Evolutionary conservation across 352 stramenopile genomes (phyloP), one percentile per base, ranked within the genome.

Genomic region (Globisporangium splendens): DNA sequence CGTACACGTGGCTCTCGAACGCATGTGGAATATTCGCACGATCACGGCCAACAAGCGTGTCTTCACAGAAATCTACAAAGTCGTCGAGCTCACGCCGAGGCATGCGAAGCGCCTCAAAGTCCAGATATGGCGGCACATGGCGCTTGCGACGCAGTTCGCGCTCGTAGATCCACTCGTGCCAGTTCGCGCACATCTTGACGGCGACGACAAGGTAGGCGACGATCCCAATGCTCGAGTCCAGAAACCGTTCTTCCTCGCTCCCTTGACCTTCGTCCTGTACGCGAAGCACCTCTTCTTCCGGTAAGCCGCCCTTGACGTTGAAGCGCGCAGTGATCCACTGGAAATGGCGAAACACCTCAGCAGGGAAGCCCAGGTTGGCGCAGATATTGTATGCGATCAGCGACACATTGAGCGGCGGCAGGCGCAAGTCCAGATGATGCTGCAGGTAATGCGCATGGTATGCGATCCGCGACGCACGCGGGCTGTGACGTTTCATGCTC

Each of bases 161-260:
- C 47, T 92, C 72, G 52, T 90, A 93, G 50, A 89, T 73, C 83
- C 81, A 95, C 51, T 91, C 76, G 58, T 85, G 77, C 85, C 85
- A 95, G 50, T 87, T 85, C 0, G 75, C 80, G 57, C 77, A 89
- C 64, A 95, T 70, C 43, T 78, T 81, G 44, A 93, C 66, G 2
- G 85, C 83, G 1, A 83, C 79, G 0, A 83, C 65, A 31, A 95
- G 46, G 22, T 86, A 76, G 8, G 77, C 85, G 3, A 79, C 72
- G 44, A 95, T 88, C 1, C 75, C 79, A 7, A 79, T 39, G 0
- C 70, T 73, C 0, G 78, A 86, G 24, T 79, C 64, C 10, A 91
- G 3, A 61, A 69, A 1, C 53, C 44, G 48, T 68, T 61, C 4
- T 65, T 61, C 38, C n/a, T 31, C 10, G 12, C 14, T 1, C 2